Percentiles rank a stretch among this genome's conserved stretches.
These are phyloP conservation scores for Nephromyces sp. DNA, from an alignment of 169 alveolate species.

Conservation along the genomic window DNA sequence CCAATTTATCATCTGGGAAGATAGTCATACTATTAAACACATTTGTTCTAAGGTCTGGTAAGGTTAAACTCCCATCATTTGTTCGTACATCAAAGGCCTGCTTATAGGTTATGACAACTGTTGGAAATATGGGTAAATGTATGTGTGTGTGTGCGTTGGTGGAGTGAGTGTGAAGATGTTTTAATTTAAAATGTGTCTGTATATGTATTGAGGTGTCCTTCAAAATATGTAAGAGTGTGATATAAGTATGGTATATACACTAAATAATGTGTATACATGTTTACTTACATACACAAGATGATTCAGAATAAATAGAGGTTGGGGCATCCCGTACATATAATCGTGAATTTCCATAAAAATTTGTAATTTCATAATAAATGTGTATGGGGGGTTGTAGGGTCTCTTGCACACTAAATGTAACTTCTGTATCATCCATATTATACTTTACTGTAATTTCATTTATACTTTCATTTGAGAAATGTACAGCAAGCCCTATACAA, in stretches of 20 bases:
- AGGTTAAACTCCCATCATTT: not conserved
- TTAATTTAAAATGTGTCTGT: too few relatives aligned
- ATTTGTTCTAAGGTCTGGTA: not conserved
- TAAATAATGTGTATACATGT: too few relatives aligned
- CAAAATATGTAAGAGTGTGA: too few relatives aligned
- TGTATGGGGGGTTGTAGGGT: not conserved
- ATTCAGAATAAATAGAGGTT: not conserved
- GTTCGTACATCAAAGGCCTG: not conserved
- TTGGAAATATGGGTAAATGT: too few relatives aligned
- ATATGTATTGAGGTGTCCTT: too few relatives aligned
- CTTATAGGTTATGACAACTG: not conserved
- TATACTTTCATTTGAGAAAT: not conserved
- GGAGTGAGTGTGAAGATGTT: too few relatives aligned
- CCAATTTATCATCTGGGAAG: not conserved
- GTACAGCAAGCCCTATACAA: not conserved
- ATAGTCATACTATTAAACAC: not conserved
- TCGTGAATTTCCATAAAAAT: constrained; percentile 8
- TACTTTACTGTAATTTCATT: not conserved
- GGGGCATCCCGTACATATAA: constrained; percentile 16
- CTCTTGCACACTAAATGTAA: not conserved
- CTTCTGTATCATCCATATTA: not conserved
- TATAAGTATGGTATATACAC: too few relatives aligned
- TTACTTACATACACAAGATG: not conserved
- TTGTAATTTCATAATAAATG: constrained; percentile 4
- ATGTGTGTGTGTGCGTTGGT: too few relatives aligned